phyloP scores from a whole-genome alignment of 345 rosid species.

The Jatropha curcas region DNA sequence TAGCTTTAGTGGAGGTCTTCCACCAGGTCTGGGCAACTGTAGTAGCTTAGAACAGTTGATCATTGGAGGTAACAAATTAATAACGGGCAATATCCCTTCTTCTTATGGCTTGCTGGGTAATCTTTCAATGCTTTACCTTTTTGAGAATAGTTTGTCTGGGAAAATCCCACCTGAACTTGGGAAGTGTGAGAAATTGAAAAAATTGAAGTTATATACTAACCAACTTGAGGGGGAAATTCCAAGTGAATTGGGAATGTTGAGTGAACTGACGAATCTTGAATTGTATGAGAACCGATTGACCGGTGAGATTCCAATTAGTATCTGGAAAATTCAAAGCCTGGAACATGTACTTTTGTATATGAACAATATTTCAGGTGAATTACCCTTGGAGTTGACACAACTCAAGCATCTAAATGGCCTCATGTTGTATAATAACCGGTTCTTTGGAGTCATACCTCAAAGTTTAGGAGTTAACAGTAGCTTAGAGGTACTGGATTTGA shows the following conservation, averaged over 20 bases:
- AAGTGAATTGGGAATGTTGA: slow-evolving; percentile 47
- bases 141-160: slow-evolving; percentile 65
- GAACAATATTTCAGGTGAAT: slow-evolving; percentile 66
- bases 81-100: slow-evolving; percentile 61
- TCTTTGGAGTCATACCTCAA: slow-evolving; percentile 62
- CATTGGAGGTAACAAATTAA: slow-evolving; percentile 40
- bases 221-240: slow-evolving; percentile 72
- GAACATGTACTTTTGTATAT: slow-evolving; percentile 45
- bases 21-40: slow-evolving; percentile 53
- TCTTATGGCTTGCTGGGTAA: slow-evolving; percentile 48
- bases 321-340: slow-evolving; percentile 72
- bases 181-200: slow-evolving; percentile 52
- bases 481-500: slow-evolving; percentile 59
- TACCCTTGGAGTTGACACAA: slow-evolving; percentile 62
- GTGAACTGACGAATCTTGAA: slow-evolving; percentile 46
- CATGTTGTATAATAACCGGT: slow-evolving; percentile 50
- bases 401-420: slow-evolving; percentile 49
- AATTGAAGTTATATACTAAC: slow-evolving; percentile 45
- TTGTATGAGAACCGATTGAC: slow-evolving; percentile 57
- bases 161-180: slow-evolving; percentile 63
- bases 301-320: slow-evolving; percentile 67
- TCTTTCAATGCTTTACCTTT: slow-evolving; percentile 48
- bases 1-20: slow-evolving; percentile 51
- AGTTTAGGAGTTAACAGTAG: slow-evolving; percentile 70
- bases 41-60: slow-evolving; percentile 42